Evolutionary conservation across 495 filamentous ascomycete genomes (phyloP), one percentile per base, ranked within the genome.

Genomic region (Aspergillus panamensis): DNA sequence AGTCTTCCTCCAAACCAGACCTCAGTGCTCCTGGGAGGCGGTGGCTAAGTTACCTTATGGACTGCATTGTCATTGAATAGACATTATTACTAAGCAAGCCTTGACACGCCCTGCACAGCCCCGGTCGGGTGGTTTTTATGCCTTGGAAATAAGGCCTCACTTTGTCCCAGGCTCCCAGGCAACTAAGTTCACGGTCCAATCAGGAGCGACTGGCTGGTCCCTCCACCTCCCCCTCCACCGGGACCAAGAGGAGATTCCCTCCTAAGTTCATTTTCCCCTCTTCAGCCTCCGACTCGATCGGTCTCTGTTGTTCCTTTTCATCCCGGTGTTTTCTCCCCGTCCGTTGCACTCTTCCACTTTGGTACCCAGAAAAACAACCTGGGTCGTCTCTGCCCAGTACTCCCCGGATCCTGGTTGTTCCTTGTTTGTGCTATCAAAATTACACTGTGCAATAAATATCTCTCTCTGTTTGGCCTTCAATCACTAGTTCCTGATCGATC

Each of bases 171-270:
- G 60, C 59, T 60, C 33, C n/a, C 52, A 59, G 59, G 57, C 55
- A 49, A 29, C 55, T 42, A 14, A 14, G 50, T 62, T 57, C 58
- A 43, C 25, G 56, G 56, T 9, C 64, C 64, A 67, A 67, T 67
- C 58, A 62, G 6, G n/a, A 51, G 20, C 43, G 10, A 6, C 9
- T 1, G n/a, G 5, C 8, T n/a, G 16, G 14, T 32, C 45, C 29
- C 43, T 50, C 47, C 13, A 25, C 31, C 42, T 48, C 58, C 55
- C 48, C 52, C 40, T 51, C 50, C 51, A 51, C 17, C 51, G 45
- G n/a, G n/a, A n/a, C n/a, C n/a, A n/a, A n/a, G n/a, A n/a, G 48
- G 31, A 25, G 25, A 5, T 25, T 25, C n/a, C 54, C 54, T 33
- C 19, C 20, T 21, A 14, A 29, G 14, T 40, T 19, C 25, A 42